A percentile compares a stretch with the other conserved stretches of the same genome.
phyloP scores from a whole-genome alignment of 2,329 filamentous ascomycete genomes.

The Sphaerulina musiva region DNA sequence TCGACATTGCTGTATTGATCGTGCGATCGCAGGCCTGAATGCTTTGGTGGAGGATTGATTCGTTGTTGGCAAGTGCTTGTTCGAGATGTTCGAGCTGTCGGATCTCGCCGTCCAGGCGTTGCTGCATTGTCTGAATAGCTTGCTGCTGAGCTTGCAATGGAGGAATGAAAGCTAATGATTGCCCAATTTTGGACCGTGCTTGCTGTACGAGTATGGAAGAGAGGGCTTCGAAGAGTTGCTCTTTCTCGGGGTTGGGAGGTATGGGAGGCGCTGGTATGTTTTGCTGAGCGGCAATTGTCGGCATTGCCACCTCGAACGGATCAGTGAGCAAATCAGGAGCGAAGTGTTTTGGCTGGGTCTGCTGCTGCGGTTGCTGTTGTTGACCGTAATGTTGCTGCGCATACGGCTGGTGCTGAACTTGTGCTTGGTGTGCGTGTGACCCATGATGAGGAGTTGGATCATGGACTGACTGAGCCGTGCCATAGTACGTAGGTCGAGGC shows the following conservation, averaged over 20 bases:
- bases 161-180: slow-evolving; percentile 67
- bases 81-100: slow-evolving; percentile 64
- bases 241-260: slow-evolving; percentile 92
- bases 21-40: slow-evolving; percentile 72
- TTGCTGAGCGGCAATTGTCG: slow-evolving; percentile 39
- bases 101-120: slow-evolving; percentile 66
- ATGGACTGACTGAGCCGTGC: not conserved
- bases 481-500: slow-evolving; percentile 7
- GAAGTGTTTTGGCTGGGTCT: slow-evolving; percentile 31
- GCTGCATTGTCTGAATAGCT: slow-evolving; percentile 65
- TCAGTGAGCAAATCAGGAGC: slow-evolving; percentile 55
- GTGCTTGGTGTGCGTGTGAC: slow-evolving; percentile 3
- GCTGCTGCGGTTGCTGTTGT: slow-evolving; percentile 12
- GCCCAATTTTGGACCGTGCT: slow-evolving; percentile 60
- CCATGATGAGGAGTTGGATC: slow-evolving; percentile 8
- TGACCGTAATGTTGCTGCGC: slow-evolving; percentile 13
- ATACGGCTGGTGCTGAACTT: slow-evolving; percentile 15
- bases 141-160: slow-evolving; percentile 71
- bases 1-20: slow-evolving; percentile 63
- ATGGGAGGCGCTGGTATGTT: slow-evolving; percentile 70
- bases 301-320: slow-evolving; percentile 54
- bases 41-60: slow-evolving; percentile 67
- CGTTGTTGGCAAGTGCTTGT: slow-evolving; percentile 66
- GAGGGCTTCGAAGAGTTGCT: slow-evolving; percentile 72
- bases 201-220: slow-evolving; percentile 62